Evolutionary conservation across 106 monocot species (phyloP).

Genomic region (Dioscorea alata): DNA sequence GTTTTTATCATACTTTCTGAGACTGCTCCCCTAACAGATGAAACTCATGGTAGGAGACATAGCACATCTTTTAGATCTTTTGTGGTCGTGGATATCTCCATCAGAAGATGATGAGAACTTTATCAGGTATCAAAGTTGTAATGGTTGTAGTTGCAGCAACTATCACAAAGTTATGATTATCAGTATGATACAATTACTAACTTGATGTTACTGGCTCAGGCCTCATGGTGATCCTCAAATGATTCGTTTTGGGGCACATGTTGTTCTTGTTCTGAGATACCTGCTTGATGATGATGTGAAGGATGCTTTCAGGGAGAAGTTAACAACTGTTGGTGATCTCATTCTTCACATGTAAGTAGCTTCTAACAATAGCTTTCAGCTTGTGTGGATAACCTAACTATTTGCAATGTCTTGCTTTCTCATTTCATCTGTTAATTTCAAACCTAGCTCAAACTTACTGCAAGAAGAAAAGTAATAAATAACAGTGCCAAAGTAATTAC

Average conservation of each 20-base stretch:
- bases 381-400: neutral
- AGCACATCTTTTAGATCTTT: constrained; percentile 74
- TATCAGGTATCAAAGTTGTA: constrained; percentile 37
- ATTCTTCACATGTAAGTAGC: constrained; percentile 78
- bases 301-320: constrained; percentile 74
- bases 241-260: constrained; percentile 92
- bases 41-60: constrained; percentile 82
- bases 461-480: no score
- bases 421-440: no score
- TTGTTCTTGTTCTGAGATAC: constrained; percentile 89
- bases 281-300: constrained; percentile 80
- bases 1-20: neutral
- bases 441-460: no score
- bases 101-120: constrained; percentile 70
- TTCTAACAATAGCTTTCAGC: neutral
- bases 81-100: constrained; percentile 96
- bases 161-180: no score
- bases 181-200: no score
- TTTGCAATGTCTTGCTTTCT: neutral
- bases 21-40: constrained; percentile 50
- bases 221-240: constrained; percentile 87
- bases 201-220: constrained; percentile 30
- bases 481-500: no score
- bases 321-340: constrained; percentile 77
- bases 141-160: no score